Evolutionary conservation across 2,329 filamentous ascomycete genomes (phyloP).

Genomic region (Pseudogymnoascus sp.): DNA sequence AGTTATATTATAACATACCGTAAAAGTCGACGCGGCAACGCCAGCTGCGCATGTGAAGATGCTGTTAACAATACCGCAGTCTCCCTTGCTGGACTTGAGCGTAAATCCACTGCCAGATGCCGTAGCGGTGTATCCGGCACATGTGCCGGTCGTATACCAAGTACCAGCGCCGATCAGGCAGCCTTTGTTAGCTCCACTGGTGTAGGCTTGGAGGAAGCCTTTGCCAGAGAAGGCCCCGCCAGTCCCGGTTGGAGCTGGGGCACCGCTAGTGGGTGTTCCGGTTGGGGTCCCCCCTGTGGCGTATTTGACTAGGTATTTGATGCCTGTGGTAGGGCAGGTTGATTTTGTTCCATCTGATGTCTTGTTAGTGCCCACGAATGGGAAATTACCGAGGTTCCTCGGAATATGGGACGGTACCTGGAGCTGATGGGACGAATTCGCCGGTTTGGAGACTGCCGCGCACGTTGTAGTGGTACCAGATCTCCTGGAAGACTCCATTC

Average conservation of each 20-base stretch:
- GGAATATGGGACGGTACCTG: slow-evolving; percentile 8
- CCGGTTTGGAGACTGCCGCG: slow-evolving; percentile 43
- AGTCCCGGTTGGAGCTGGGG: slow-evolving; percentile 27
- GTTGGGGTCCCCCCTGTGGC: slow-evolving; percentile 18
- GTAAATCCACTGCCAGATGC: slow-evolving; percentile 34
- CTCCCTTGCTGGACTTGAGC: slow-evolving; percentile 48
- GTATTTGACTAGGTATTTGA: slow-evolving; percentile 47
- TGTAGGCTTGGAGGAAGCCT: slow-evolving; percentile 51
- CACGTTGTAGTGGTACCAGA: slow-evolving; percentile 47
- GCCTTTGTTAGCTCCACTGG: slow-evolving; percentile 42
- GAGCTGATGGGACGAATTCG: slow-evolving; percentile 34
- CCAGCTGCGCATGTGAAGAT: slow-evolving; percentile 45
- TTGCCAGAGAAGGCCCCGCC: slow-evolving; percentile 36
- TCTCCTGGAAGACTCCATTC: slow-evolving; percentile 39
- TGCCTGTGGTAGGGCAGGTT: slow-evolving; percentile 52
- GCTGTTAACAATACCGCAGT: slow-evolving; percentile 47
- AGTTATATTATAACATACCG: slow-evolving; percentile 20
- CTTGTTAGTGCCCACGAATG: background rate
- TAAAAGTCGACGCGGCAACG: slow-evolving; percentile 32
- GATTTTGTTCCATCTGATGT: slow-evolving; percentile 29
- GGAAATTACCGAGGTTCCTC: background rate
- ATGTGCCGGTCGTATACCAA: slow-evolving; percentile 61
- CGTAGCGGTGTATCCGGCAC: slow-evolving; percentile 54
- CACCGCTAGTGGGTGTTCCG: slow-evolving; percentile 19
- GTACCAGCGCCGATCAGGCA: slow-evolving; percentile 59